Evolutionary conservation across 495 filamentous ascomycete species (phyloP).

Genomic region (Aspergillus saccharolyticus): DNA sequence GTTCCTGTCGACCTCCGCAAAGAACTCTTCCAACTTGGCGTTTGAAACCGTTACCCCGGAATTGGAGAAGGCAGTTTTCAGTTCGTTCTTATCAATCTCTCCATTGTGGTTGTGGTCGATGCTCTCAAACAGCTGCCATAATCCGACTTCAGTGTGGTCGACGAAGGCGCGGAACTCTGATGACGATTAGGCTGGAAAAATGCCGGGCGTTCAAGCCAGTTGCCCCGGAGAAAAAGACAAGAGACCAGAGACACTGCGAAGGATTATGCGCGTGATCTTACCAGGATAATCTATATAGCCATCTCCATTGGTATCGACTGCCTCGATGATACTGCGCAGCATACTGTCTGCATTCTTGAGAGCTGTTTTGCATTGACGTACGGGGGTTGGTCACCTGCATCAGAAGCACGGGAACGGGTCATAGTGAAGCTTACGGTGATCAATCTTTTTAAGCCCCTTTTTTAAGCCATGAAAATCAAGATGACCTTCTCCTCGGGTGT

Average conservation of each 20-base stretch:
- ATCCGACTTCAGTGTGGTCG: constrained; percentile 73
- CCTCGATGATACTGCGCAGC: constrained; percentile 68
- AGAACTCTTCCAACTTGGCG: constrained; percentile 77
- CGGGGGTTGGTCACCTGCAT: constrained; percentile 25
- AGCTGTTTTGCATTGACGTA: constrained; percentile 49
- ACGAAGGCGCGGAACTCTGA: constrained; percentile 88
- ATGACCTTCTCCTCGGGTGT: constrained; percentile 67
- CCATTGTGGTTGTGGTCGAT: constrained; percentile 87
- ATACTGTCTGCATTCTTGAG: constrained; percentile 91
- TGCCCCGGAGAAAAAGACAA: background rate
- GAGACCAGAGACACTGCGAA: background rate
- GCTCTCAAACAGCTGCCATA: constrained; percentile 73
- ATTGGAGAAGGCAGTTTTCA: constrained; percentile 67
- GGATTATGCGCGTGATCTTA: constrained; percentile 41
- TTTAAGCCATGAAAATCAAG: constrained; percentile 79
- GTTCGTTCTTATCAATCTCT: constrained; percentile 80
- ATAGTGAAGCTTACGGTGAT: constrained; percentile 70
- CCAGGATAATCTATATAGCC: constrained; percentile 86
- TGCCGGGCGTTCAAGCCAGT: constrained; percentile 13
- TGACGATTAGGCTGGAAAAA: constrained; percentile 25
- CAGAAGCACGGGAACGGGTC: constrained; percentile 23
- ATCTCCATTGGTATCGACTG: constrained; percentile 82
- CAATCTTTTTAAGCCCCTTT: constrained; percentile 78
- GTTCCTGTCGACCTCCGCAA: constrained; percentile 83
- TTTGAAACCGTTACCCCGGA: constrained; percentile 76